Percentiles rank a stretch among this genome's conserved stretches.
phyloP scores from a whole-genome alignment of 768 basidiomycete genomes.

The Calocybe cyanea region DNA sequence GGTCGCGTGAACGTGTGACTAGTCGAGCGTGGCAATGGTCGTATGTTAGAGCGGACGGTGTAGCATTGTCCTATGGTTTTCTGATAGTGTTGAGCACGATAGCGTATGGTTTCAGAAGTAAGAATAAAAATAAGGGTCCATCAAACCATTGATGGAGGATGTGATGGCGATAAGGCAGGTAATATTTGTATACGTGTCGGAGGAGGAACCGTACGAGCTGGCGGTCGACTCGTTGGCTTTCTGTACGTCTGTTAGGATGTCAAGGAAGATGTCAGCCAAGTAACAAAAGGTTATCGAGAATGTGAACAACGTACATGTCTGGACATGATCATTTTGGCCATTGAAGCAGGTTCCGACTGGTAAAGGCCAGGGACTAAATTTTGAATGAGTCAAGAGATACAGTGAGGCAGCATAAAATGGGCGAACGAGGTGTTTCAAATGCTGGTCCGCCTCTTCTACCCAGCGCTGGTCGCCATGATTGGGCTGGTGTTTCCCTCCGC shows the following conservation, averaged over 20 bases:
- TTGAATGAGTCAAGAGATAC: not conserved
- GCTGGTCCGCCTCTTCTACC: slow-evolving; percentile 20
- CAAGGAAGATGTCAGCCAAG: not conserved
- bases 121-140: slow-evolving; percentile 19
- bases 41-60: not conserved
- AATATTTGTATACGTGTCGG: slow-evolving; percentile 7
- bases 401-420: not conserved
- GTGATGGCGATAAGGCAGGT: slow-evolving; percentile 8
- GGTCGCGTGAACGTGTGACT: slow-evolving; percentile 5
- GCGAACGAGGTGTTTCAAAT: slow-evolving; percentile 25
- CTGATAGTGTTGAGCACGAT: no score
- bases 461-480: slow-evolving; percentile 16
- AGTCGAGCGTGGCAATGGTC: slow-evolving; percentile 8
- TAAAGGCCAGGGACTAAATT: slow-evolving; percentile 38
- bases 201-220: slow-evolving; percentile 14
- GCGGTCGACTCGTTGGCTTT: slow-evolving; percentile 20
- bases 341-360: slow-evolving; percentile 40
- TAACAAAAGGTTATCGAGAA: not conserved
- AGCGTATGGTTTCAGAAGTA: slow-evolving; percentile 8
- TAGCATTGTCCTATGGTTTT: not conserved
- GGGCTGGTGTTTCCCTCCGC: slow-evolving; percentile 8
- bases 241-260: slow-evolving; percentile 15
- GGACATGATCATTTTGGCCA: slow-evolving; percentile 53
- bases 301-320: slow-evolving; percentile 35
- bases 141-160: slow-evolving; percentile 20